Evolutionary conservation across 169 alveolate genomes (phyloP), one percentile per base, ranked within the genome.

Genomic region (Theileria equi): DNA sequence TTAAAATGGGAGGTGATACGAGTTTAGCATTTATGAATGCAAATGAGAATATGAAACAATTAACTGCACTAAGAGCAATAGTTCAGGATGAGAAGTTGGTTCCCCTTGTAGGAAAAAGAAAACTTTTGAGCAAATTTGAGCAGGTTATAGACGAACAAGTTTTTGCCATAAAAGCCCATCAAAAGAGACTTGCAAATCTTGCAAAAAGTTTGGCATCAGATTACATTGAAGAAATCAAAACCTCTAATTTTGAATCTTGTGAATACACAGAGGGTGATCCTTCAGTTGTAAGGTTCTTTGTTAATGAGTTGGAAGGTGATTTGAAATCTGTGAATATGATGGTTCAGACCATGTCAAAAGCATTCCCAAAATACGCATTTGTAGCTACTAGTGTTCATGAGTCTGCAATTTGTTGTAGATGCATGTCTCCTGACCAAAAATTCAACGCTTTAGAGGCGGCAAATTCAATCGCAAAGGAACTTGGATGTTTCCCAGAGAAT

Each of bases 1-100:
- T 85, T 55, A 61, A 62, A 45, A 81, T 70, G 1, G 81, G 73
- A 34, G 77, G 72, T 54, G 87, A 85, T 69, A 82, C 79, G 23
- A 55, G 59, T 11, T 49, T 59, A 23, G 69, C 80, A 69, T 52
- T 88, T 10, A 80, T 40, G 38, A 65, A 72, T 62, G 83, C 83
- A 29, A 17, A 61, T 8, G 83, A 72, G 35, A 72, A 72, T 45
- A 50, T 72, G 83, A 60, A 36, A 34, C 48, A 23, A 21, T 50
- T 72, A 17, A 72, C 83, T 21, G 77, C 83, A n/a, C 69, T 72
- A 5, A 43, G 83, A 4, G 54, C 44, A 55, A 47, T 36, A 44
- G 66, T 60, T 53, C 67, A 72, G 45, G 57, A 40, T 45, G 74
- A 72, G 23, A 61, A 64, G 35, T 28, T 45, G 17, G 63, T 72